Evolutionary conservation across 2,329 filamentous ascomycete species (phyloP).

Genomic region (Aspergillus tamarii): DNA sequence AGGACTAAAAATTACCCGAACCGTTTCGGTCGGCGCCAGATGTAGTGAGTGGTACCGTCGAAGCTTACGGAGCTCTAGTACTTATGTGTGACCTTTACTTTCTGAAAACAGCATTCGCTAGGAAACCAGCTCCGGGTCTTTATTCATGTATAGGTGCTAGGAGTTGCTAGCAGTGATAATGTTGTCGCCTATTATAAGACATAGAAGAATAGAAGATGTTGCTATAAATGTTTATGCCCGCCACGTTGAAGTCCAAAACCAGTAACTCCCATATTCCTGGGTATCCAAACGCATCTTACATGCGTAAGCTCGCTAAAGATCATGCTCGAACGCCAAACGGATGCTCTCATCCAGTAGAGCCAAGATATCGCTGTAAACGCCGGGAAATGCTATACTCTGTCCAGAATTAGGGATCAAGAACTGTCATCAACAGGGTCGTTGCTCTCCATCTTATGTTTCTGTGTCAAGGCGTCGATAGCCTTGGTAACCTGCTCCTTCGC

Average conservation of each 20-base stretch:
- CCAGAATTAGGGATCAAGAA: conserved; percentile 17
- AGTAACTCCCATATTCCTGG: neutral
- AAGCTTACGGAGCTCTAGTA: neutral
- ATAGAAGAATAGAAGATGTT: neutral
- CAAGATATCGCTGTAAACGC: conserved; percentile 25
- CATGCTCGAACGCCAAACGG: conserved; percentile 22
- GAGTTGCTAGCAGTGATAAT: neutral
- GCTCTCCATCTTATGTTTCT: conserved; percentile 24
- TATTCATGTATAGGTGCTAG: neutral
- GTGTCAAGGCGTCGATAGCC: conserved; percentile 58
- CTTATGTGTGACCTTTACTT: neutral
- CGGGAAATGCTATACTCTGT: conserved; percentile 20
- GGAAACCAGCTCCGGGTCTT: neutral
- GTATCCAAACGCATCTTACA: conserved; percentile 3
- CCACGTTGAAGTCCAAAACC: neutral
- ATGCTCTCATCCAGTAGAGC: conserved; percentile 16
- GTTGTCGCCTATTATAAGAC: neutral
- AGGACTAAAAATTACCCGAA: neutral
- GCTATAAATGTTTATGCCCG: neutral
- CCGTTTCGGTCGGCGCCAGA: too few relatives aligned
- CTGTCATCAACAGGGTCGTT: conserved; percentile 19
- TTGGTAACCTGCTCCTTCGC: conserved; percentile 77
- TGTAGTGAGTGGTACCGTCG: too few relatives aligned
- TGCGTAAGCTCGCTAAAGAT: conserved; percentile 4
- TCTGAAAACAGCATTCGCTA: neutral